A percentile compares a stretch with the other conserved stretches of the same genome.
phyloP scores from a whole-genome alignment of 2,329 filamentous ascomycete genomes.

The Daldinia sp. region DNA sequence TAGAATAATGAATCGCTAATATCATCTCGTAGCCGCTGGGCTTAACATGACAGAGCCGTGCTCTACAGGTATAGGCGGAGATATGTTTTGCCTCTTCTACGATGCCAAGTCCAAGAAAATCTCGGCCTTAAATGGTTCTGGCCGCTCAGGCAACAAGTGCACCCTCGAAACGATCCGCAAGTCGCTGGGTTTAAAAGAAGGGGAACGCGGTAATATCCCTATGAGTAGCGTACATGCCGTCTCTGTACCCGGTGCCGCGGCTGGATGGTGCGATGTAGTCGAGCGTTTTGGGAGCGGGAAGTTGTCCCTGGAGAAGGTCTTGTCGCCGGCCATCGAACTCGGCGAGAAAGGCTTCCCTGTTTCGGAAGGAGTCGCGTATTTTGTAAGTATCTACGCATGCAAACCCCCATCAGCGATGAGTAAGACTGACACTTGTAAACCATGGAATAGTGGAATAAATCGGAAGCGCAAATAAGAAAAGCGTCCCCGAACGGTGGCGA shows the following conservation, averaged over 20 bases:
- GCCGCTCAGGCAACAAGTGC: slow-evolving; percentile 75
- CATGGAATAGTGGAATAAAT: slow-evolving; percentile 70
- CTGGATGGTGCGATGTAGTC: slow-evolving; percentile 91
- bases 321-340: slow-evolving; percentile 83
- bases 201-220: slow-evolving; percentile 69
- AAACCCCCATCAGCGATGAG: not conserved
- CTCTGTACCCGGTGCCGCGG: slow-evolving; percentile 88
- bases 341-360: slow-evolving; percentile 92
- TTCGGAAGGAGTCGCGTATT: slow-evolving; percentile 75
- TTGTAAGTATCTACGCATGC: slow-evolving; percentile 59
- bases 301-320: slow-evolving; percentile 76
- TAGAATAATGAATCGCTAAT: slow-evolving; percentile 10
- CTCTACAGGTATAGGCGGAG: slow-evolving; percentile 93
- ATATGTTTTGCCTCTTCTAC: slow-evolving; percentile 97
- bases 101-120: slow-evolving; percentile 83
- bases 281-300: slow-evolving; percentile 91
- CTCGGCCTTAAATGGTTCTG: slow-evolving; percentile 89
- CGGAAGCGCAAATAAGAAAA: slow-evolving; percentile 68
- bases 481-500: slow-evolving; percentile 89
- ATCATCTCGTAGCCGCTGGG: slow-evolving; percentile 70
- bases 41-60: slow-evolving; percentile 93
- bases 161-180: slow-evolving; percentile 75
- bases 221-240: slow-evolving; percentile 80
- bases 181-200: slow-evolving; percentile 71
- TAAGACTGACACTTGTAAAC: not conserved